Conservation (phyloP, 148 eudicot genomes). For the Camellia sinensis region DNA sequence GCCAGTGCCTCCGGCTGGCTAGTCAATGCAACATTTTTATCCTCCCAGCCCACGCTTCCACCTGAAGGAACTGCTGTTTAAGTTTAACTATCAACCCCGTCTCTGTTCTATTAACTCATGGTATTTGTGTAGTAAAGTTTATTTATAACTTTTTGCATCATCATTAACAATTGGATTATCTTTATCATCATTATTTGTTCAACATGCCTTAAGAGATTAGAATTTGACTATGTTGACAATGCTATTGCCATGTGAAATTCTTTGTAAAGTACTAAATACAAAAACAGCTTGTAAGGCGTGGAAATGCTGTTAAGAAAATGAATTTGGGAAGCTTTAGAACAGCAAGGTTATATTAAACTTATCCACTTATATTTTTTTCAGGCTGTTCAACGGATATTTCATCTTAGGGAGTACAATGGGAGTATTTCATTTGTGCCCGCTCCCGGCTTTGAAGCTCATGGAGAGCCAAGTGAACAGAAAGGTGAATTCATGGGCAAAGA, state of each 20-base stretch:
- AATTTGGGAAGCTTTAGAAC: neutral
- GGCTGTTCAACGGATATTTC: conserved; percentile 69
- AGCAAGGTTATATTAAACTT: neutral
- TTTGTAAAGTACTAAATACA: neutral
- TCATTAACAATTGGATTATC: neutral
- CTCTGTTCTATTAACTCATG: neutral
- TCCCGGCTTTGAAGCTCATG: conserved; percentile 65
- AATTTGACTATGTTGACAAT: neutral
- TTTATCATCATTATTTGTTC: neutral
- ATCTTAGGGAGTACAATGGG: conserved; percentile 76
- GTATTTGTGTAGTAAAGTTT: conserved; percentile 6
- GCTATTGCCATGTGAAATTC: neutral
- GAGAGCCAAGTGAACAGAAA: conserved; percentile 39
- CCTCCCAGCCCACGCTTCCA: too few relatives aligned
- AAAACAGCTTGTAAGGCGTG: conserved; percentile 7
- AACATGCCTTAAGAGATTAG: neutral
- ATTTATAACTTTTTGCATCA: neutral
- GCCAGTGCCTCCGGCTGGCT: too few relatives aligned
- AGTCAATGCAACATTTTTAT: too few relatives aligned
- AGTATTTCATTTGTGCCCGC: conserved; percentile 78
- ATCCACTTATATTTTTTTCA: conserved; percentile 19
- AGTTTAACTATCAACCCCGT: conserved; percentile 2
- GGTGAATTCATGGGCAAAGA: conserved; percentile 26
- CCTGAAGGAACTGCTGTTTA: neutral
- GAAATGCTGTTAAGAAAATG: neutral